Evolutionary conservation across 2,329 filamentous ascomycete genomes (phyloP), one percentile per base, ranked within the genome.

Genomic region (Acephala macrosclerotiorum): DNA sequence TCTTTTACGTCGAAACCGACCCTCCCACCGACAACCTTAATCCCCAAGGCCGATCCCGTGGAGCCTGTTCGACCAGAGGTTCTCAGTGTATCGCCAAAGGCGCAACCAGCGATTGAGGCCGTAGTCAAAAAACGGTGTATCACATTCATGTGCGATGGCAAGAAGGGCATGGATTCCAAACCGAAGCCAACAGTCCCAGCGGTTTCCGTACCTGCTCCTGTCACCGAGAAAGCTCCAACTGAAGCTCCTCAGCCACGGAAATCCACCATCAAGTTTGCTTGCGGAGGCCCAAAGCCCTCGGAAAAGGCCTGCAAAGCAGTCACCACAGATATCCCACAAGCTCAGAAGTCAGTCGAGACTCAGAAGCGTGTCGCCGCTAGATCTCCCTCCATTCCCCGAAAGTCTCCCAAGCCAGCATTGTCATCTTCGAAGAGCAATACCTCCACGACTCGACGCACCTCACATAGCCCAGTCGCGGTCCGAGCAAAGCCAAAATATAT

Each of bases 61-160:
- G 66, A 68, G n/a, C 61, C 66, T 6, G 53, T 58, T 20, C 49
- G 58, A 18, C 51, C 67, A 2, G 68, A 73, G 47, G 38, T 68
- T 18, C 33, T 70, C 35, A 61, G 66, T n/a, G 68, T 72, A 16
- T 76, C 74, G 22, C 75, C 76, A 42, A 84, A 83, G 63, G 59
- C 66, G 20, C 87, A 91, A 74, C 81, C 85, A 16, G 81, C 83
- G 38, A 82, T 91, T 1, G 89, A 90, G 75, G 86, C 84, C 12
- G 79, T 89, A 60, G 90, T 89, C 58, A 91, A 92, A 74, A 97
- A 94, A 81, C 88, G 94, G 66, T 95, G 92, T 78, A 97, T 98
- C 72, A 95, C 91, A 66, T 98, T 98, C 77, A 94, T 93, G 38
- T 98, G 95, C 77, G 74, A 71, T 65, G 89, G 87, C 40, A 86